Evolutionary conservation across 768 basidiomycete species (phyloP).

Genomic region (Candolleomyces eurysporus): DNA sequence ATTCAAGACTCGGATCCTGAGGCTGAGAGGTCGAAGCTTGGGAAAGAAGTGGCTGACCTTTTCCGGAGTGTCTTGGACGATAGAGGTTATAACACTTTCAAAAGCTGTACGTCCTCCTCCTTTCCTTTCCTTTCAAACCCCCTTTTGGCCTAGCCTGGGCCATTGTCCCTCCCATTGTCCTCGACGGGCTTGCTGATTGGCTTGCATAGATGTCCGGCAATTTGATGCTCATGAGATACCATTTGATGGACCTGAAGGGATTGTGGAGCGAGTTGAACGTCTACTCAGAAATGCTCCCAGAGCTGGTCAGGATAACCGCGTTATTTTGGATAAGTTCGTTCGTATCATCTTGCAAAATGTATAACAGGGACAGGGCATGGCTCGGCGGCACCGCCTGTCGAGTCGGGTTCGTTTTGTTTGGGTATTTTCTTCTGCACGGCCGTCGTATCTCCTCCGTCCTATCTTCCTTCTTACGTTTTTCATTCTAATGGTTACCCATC

Average conservation of each 20-base stretch:
- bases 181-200: neutral
- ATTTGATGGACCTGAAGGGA: slow-evolving; percentile 70
- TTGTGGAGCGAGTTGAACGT: slow-evolving; percentile 61
- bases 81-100: slow-evolving; percentile 49
- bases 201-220: slow-evolving; percentile 59
- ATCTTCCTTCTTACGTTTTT: neutral
- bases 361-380: slow-evolving; percentile 16
- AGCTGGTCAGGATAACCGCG: slow-evolving; percentile 44
- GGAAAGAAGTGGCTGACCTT: slow-evolving; percentile 45
- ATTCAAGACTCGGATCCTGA: slow-evolving; percentile 14
- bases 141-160: neutral
- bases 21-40: slow-evolving; percentile 35
- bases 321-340: slow-evolving; percentile 59
- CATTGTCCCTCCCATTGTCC: slow-evolving; percentile 1
- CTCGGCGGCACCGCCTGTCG: neutral
- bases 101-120: slow-evolving; percentile 54
- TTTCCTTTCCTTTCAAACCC: slow-evolving; percentile 12
- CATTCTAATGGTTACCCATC: neutral
- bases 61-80: slow-evolving; percentile 47
- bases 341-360: slow-evolving; percentile 56
- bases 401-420: neutral
- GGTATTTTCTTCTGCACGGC: neutral
- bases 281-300: slow-evolving; percentile 53
- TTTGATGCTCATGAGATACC: slow-evolving; percentile 76
- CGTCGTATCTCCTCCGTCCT: neutral